Conservation (phyloP, 2,329 filamentous ascomycete genomes). For the Colletotrichum salicis region DNA sequence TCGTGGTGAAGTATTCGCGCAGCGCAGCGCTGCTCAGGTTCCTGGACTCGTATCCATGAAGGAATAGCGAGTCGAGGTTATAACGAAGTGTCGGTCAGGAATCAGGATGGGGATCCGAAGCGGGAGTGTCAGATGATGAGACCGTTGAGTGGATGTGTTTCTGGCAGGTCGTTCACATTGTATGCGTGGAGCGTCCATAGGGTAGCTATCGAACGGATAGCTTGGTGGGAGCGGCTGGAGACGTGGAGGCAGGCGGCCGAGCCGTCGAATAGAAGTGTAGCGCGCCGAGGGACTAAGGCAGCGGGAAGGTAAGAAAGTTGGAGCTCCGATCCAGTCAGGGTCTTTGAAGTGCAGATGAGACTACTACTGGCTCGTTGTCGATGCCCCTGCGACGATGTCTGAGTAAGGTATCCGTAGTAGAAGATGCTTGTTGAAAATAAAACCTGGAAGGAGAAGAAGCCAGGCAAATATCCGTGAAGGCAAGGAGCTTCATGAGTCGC, state of each 20-base stretch:
- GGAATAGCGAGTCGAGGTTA: constrained; percentile 10
- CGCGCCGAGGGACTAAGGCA: constrained; percentile 5
- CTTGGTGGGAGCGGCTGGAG: constrained; percentile 12
- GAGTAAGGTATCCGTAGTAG: background rate
- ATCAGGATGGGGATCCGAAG: constrained; percentile 12
- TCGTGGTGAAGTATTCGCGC: constrained; percentile 17
- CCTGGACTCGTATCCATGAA: constrained; percentile 13
- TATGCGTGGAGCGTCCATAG: background rate
- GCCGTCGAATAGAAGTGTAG: constrained; percentile 10
- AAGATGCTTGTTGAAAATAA: background rate
- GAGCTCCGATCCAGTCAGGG: constrained; percentile 9
- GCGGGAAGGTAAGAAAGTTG: constrained; percentile 20
- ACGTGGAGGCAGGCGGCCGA: constrained; percentile 8
- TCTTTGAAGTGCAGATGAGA: background rate
- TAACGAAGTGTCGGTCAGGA: constrained; percentile 28
- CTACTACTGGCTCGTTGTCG: constrained; percentile 2
- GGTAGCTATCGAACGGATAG: background rate
- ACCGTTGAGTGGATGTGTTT: constrained; percentile 42
- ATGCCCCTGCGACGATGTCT: background rate
- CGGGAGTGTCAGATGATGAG: constrained; percentile 36
- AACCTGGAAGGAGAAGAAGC: background rate
- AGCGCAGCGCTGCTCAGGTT: background rate
- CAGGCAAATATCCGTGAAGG: constrained; percentile 34
- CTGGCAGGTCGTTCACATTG: constrained; percentile 26
- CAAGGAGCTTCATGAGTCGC: constrained; percentile 38